Evolutionary conservation across 163 green algal genomes (phyloP), one percentile per base, ranked within the genome.

Genomic region (Prototheca wickerhamii): DNA sequence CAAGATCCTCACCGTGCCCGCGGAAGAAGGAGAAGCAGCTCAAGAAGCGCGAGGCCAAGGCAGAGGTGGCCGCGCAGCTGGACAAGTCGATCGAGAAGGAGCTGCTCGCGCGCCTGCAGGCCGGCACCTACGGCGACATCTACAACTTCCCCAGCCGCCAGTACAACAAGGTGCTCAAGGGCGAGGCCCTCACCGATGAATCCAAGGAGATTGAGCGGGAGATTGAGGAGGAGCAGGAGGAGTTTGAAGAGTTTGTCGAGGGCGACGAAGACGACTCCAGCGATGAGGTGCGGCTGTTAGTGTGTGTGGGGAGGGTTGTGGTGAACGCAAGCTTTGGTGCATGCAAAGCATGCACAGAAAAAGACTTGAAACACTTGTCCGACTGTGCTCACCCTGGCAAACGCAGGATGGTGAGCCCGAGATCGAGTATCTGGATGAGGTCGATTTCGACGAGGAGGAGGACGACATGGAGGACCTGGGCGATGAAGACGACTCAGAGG

Each of bases 71-170:
- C 4, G 92, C 92, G 2, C 78, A 92, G 53, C 75, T 98, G 58
- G 89, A 98, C 46, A 82, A 76, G 58, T 73, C 82, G 20, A 98
- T 99, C 59, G 93, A 99, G 82, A 76, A 75, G 55, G 93, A 98
- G 80, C 85, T 99, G 68, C 81, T 99, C 26, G 83, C 91, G 59
- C 77, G 92, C 33, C 74, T 98, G 61, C 73, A 96, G 69, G 81
- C 59, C 10, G 92, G 92, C 28, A 98, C 91, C 2, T 98, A 98
- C 68, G 89, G 91, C 30, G 92, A 98, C 77, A 98, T 98, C 69
- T 97, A 98, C 82, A 98, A 98, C 83, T 97, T 98, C 76, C 91
- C 89, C 44, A 73, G 83, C 52, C 78, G 85, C 57, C 73, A 92
- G 64, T 98, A 96, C 72, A 77, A 96, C 30, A 92, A 91, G 72